phyloP scores from a whole-genome alignment of 345 rosid genomes.

The Lumnitzera littorea region DNA sequence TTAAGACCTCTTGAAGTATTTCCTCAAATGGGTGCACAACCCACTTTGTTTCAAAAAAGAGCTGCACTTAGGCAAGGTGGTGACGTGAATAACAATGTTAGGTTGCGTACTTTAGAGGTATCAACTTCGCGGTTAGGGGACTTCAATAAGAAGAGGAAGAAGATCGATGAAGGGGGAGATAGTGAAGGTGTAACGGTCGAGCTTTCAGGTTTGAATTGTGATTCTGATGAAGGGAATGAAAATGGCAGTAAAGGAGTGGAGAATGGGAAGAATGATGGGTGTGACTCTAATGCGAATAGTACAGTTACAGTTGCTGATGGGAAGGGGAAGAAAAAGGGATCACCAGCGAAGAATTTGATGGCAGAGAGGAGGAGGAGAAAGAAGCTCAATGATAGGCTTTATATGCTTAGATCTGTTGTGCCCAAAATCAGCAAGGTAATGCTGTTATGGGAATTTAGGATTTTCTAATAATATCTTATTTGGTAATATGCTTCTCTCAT shows the following conservation, averaged over 20 bases:
- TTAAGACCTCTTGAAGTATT: slow-evolving; percentile 53
- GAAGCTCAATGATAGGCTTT: slow-evolving; percentile 97
- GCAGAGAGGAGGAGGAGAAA: slow-evolving; percentile 94
- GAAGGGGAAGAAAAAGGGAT: slow-evolving; percentile 79
- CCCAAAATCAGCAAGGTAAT: slow-evolving; percentile 96
- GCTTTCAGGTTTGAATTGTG: slow-evolving; percentile 66
- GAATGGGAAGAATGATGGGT: slow-evolving; percentile 40
- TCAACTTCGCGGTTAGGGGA: slow-evolving; percentile 28
- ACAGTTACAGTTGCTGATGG: slow-evolving; percentile 30
- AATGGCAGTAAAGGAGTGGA: slow-evolving; percentile 33
- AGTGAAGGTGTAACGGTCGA: slow-evolving; percentile 49
- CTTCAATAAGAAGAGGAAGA: slow-evolving; percentile 21
- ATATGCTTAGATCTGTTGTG: slow-evolving; percentile 96
- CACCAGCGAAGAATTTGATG: slow-evolving; percentile 96
- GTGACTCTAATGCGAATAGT: slow-evolving; percentile 37
- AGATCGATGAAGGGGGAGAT: slow-evolving; percentile 34
- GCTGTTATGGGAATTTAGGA: slow-evolving; percentile 1
- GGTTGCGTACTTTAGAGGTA: slow-evolving; percentile 47
- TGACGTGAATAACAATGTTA: slow-evolving; percentile 30
- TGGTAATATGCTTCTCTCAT: not conserved
- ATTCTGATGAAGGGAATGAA: slow-evolving; percentile 51
- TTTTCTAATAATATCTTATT: not conserved
- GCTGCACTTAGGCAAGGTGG: slow-evolving; percentile 34
- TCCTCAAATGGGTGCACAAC: slow-evolving; percentile 49
- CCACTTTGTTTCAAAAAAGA: slow-evolving; percentile 78